Conservation (phyloP, 73 alveolate species). For the Paramecium octaurelia region DNA sequence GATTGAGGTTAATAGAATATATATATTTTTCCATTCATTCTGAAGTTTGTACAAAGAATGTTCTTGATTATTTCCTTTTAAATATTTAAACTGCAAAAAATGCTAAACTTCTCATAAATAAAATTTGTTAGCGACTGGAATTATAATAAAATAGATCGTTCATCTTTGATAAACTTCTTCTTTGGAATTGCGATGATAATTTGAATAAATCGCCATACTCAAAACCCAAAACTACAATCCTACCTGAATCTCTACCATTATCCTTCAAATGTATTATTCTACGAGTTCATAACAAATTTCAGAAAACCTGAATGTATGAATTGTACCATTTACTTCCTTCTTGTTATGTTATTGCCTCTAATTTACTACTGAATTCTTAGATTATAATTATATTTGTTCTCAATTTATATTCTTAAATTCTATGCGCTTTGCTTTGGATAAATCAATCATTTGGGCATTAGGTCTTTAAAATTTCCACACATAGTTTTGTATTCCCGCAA, state of each 20-base stretch:
- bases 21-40: constrained; percentile 64
- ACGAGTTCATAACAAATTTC: constrained; percentile 64
- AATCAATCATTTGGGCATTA: constrained; percentile 89
- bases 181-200: constrained; percentile 67
- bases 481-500: constrained; percentile 94
- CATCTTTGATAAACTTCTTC: constrained; percentile 78
- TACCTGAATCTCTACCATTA: constrained; percentile 93
- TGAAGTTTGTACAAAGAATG: constrained; percentile 74
- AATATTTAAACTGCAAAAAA: constrained; percentile 89
- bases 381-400: not conserved
- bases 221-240: constrained; percentile 84
- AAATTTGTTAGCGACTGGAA: constrained; percentile 85
- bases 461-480: constrained; percentile 98
- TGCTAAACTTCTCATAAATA: constrained; percentile 87
- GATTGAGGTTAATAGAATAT: constrained; percentile 59
- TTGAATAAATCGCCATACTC: constrained; percentile 96
- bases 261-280: constrained; percentile 61
- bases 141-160: constrained; percentile 92
- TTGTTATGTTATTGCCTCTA: constrained; percentile 69
- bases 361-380: constrained; percentile 67
- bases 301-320: constrained; percentile 86
- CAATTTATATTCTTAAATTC: constrained; percentile 69
- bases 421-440: constrained; percentile 79
- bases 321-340: constrained; percentile 91
- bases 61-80: constrained; percentile 82